Evolutionary conservation across 257 asterid genomes (phyloP).

Genomic region (Vinca minor): DNA sequence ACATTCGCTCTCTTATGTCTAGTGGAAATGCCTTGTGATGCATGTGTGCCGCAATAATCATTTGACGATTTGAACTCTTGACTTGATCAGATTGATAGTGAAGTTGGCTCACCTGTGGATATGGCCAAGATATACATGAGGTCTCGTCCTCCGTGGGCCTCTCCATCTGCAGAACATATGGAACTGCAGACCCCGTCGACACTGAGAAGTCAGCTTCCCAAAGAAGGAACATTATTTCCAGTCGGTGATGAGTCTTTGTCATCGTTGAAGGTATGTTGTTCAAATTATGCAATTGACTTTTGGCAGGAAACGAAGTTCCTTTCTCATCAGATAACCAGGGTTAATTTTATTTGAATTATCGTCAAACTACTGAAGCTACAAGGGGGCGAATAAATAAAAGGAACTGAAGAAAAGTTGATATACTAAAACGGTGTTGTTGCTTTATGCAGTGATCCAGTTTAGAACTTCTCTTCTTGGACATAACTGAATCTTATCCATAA

Average conservation of each 20-base stretch:
- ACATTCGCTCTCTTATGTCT: not conserved
- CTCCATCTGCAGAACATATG: constrained; percentile 36
- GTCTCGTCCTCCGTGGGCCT: constrained; percentile 69
- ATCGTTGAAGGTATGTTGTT: constrained; percentile 47
- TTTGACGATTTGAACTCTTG: constrained; percentile 15
- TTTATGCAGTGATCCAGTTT: not conserved
- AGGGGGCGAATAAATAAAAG: not conserved
- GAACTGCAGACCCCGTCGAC: constrained; percentile 47
- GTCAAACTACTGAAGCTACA: not conserved
- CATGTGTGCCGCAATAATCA: not conserved
- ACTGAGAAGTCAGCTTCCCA: constrained; percentile 32
- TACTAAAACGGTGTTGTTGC: not conserved
- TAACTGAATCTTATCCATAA: too few relatives aligned
- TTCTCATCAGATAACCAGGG: not conserved
- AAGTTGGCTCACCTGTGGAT: constrained; percentile 63
- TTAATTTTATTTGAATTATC: not conserved
- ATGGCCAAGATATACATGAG: constrained; percentile 71
- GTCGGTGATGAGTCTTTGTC: constrained; percentile 37
- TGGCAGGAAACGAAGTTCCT: not conserved
- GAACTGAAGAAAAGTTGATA: not conserved
- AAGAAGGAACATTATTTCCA: constrained; percentile 41
- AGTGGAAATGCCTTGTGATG: not conserved
- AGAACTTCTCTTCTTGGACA: not conserved
- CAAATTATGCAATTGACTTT: not conserved
- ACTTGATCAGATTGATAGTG: constrained; percentile 40